Conservation (phyloP, 2,329 filamentous ascomycete genomes). For the Colletotrichum lentis region DNA sequence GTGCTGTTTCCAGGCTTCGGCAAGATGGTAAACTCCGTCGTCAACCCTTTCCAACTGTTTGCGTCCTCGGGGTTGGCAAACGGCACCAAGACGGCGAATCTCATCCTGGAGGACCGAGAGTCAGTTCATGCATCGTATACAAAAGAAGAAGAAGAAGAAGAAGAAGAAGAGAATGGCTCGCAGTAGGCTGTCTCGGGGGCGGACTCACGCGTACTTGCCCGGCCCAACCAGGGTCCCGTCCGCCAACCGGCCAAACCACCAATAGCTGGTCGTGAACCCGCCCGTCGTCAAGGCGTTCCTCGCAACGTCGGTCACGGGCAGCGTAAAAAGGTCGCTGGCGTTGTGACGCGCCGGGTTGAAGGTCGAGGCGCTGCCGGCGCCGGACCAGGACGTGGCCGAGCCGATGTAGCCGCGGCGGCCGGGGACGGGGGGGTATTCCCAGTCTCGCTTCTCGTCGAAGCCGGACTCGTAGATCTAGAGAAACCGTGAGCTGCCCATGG, state of each 20-base stretch:
- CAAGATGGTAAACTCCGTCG: conserved; percentile 23
- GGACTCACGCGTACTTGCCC: conserved; percentile 51
- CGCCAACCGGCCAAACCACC: conserved; percentile 55
- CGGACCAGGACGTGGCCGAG: conserved; percentile 47
- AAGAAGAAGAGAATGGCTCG: too few species aligned
- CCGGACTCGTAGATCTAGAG: conserved; percentile 49
- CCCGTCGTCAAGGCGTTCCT: conserved; percentile 45
- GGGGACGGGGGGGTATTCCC: conserved; percentile 52
- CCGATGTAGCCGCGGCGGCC: conserved; percentile 53
- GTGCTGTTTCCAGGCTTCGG: conserved; percentile 21
- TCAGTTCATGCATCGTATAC: neutral
- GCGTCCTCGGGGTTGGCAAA: conserved; percentile 16
- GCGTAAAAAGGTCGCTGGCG: conserved; percentile 50
- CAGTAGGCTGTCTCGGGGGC: too few species aligned
- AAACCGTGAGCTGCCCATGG: too few species aligned
- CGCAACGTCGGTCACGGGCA: conserved; percentile 45
- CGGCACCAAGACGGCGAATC: conserved; percentile 22
- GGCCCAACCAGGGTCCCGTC: conserved; percentile 51
- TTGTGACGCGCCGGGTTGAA: conserved; percentile 49
- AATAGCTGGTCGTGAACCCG: conserved; percentile 45
- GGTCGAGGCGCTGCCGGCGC: conserved; percentile 40
- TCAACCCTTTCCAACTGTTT: conserved; percentile 31
- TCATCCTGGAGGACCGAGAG: conserved; percentile 6
- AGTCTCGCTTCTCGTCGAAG: conserved; percentile 52
- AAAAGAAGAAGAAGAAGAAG: too few species aligned